These are phyloP conservation scores for Avena atlantica DNA, from an alignment of 176 grass and related monocot species.

Conservation along the genomic window DNA sequence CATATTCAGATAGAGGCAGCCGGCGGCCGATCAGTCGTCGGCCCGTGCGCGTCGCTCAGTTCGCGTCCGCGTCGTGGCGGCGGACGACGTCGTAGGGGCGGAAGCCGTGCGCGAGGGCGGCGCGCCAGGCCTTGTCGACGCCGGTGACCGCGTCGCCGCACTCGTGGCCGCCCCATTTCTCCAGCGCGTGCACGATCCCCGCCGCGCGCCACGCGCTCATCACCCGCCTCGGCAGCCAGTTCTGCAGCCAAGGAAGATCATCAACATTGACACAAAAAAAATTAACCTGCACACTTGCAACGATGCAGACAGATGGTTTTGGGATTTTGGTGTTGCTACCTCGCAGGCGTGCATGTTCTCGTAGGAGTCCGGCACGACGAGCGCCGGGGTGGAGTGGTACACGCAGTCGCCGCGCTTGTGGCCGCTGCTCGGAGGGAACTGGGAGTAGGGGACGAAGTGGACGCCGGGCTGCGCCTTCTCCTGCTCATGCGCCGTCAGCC, in stretches of 20 bases:
- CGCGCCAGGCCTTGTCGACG: slow-evolving; percentile 60
- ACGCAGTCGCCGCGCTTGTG: slow-evolving; percentile 50
- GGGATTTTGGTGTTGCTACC: slow-evolving; percentile 25
- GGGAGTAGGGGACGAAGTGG: slow-evolving; percentile 71
- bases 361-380: slow-evolving; percentile 57
- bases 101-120: slow-evolving; percentile 67
- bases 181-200: slow-evolving; percentile 81
- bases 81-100: slow-evolving; percentile 37
- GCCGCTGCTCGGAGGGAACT: slow-evolving; percentile 50
- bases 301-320: too few relatives aligned
- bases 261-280: too few relatives aligned
- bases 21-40: not conserved
- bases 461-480: slow-evolving; percentile 48
- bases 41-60: too few relatives aligned
- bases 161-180: slow-evolving; percentile 68
- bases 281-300: too few relatives aligned
- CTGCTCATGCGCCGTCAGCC: slow-evolving; percentile 59
- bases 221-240: slow-evolving; percentile 92
- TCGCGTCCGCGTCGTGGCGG: too few relatives aligned
- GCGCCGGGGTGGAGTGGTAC: slow-evolving; percentile 69
- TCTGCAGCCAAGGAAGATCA: slow-evolving; percentile 37
- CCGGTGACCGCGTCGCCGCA: slow-evolving; percentile 72
- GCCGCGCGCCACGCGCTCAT: slow-evolving; percentile 87
- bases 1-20: not conserved
- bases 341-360: slow-evolving; percentile 83